Evolutionary conservation across 2,329 filamentous ascomycete genomes (phyloP).

Genomic region (Penicillium sp.): DNA sequence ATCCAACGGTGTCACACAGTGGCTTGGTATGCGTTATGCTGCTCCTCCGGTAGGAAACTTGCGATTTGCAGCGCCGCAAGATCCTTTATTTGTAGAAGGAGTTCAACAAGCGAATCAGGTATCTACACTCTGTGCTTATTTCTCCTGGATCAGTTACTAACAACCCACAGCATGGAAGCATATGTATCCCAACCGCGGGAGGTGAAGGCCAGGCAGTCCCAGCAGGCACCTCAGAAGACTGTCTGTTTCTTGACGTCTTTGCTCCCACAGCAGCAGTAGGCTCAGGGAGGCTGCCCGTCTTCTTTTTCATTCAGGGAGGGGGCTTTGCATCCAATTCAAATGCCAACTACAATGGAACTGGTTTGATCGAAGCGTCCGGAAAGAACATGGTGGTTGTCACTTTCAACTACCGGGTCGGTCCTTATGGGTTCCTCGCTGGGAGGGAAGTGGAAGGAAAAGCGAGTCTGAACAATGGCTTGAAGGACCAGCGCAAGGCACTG

Average conservation of each 20-base stretch:
- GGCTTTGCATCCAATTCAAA: conserved; percentile 60
- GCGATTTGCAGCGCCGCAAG: conserved; percentile 64
- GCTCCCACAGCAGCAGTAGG: conserved; percentile 30
- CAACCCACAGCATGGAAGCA: conserved; percentile 34
- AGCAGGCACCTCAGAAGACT: conserved; percentile 46
- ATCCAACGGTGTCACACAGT: conserved; percentile 60
- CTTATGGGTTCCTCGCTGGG: conserved; percentile 67
- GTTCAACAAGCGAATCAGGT: conserved; percentile 56
- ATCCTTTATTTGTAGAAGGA: conserved; percentile 50
- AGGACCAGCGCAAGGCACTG: conserved; percentile 65
- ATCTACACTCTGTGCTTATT: conserved; percentile 14
- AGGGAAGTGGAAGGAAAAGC: conserved; percentile 50
- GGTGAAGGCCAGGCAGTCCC: conserved; percentile 52
- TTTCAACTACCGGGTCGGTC: conserved; percentile 73
- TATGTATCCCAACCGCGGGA: conserved; percentile 65
- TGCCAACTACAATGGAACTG: conserved; percentile 58
- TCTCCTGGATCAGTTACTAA: conserved; percentile 9
- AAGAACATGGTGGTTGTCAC: conserved; percentile 65
- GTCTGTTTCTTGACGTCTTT: conserved; percentile 44
- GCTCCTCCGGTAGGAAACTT: conserved; percentile 62
- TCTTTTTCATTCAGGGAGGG: conserved; percentile 59
- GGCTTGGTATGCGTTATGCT: conserved; percentile 73
- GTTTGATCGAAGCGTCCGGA: conserved; percentile 57
- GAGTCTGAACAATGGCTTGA: conserved; percentile 64
- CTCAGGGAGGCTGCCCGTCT: conserved; percentile 57